Base-by-base conservation (phyloP, 192 early-diverging fungal genomes). In the Coemansia furcata region DNA sequence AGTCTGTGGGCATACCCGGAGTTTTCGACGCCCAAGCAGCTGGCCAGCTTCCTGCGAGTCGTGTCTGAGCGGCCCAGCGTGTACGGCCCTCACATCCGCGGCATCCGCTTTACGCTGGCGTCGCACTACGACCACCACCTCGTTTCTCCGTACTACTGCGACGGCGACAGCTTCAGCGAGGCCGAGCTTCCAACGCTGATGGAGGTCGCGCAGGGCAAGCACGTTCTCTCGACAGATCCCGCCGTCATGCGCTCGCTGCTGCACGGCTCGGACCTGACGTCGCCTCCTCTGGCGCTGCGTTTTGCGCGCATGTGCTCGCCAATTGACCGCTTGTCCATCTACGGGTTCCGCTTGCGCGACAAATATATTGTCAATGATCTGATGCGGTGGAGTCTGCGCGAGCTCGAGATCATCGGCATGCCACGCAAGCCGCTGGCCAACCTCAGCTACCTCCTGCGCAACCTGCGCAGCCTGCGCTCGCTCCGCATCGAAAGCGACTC, bases 301-400 rank as follows among this genome's bases (percentile, higher is more conserved):
- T 75, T 74, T 63, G 78, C 78, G 9, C 78, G 78, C 23, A 66
- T 70, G n/a, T 74, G 72, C 58, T 55, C 78, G 37, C 78, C 78
- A 37, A 74, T 80, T 30, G 78, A 80, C 66, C 60, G 62, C 35
- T 66, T 80, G 57, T 71, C 72, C 26, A 54, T 80, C 42, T 80
- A 80, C 59, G 78, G 78, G 29, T 80, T 74, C 68, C 72, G 69
- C 21, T 38, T 80, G 66, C 72, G 73, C 38, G 78, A 80, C 57
- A 80, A 80, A 63, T 46, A 80, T 49, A 66, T 80, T 36, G 59
- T 72, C 26, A 71, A 68, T 36, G 78, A 80, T 23, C 54, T 80
- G 58, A 74, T 80, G 78, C 78, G 78, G 69, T 74, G 72, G 78
- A 70, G 65, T 33, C 44, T 80, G 73, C 78, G 69, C 60, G 72